phyloP scores from a whole-genome alignment of 2,329 filamentous ascomycete species.

The Phaeophleospora eucalypticola region DNA sequence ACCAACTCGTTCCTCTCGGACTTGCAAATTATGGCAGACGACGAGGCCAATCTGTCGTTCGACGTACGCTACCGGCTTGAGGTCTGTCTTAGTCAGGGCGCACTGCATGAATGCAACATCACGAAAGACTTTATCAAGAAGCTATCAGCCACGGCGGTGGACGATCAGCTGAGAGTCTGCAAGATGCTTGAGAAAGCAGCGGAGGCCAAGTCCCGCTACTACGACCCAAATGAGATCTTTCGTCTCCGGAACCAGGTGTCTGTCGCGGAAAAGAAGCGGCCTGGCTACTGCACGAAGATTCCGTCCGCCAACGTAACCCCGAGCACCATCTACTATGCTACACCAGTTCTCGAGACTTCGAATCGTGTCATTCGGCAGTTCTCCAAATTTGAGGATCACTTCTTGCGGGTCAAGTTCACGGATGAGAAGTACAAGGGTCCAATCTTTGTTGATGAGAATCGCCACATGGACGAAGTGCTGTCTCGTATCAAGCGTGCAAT shows the following conservation, averaged over 20 bases:
- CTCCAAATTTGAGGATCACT: constrained; percentile 65
- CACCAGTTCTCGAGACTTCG: constrained; percentile 76
- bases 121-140: constrained; percentile 60
- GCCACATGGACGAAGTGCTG: constrained; percentile 53
- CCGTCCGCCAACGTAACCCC: constrained; percentile 79
- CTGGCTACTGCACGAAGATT: constrained; percentile 69
- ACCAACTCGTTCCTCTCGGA: constrained; percentile 11
- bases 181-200: constrained; percentile 71
- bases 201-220: constrained; percentile 58
- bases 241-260: constrained; percentile 39
- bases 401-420: constrained; percentile 83
- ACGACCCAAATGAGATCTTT: constrained; percentile 71
- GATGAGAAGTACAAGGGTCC: constrained; percentile 63
- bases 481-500: constrained; percentile 68
- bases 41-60: constrained; percentile 47
- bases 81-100: constrained; percentile 78
- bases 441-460: constrained; percentile 30
- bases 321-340: constrained; percentile 72
- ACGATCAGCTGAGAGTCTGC: constrained; percentile 51
- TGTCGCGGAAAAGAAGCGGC: constrained; percentile 35
- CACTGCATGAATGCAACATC: constrained; percentile 73
- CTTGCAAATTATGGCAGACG: constrained; percentile 18
- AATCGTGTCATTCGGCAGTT: constrained; percentile 81
- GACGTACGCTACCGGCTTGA: constrained; percentile 84
- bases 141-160: constrained; percentile 52